A percentile compares a stretch with the other conserved stretches of the same genome.
phyloP scores from a whole-genome alignment of 306 rosid genomes.

The Casuarina glauca region DNA sequence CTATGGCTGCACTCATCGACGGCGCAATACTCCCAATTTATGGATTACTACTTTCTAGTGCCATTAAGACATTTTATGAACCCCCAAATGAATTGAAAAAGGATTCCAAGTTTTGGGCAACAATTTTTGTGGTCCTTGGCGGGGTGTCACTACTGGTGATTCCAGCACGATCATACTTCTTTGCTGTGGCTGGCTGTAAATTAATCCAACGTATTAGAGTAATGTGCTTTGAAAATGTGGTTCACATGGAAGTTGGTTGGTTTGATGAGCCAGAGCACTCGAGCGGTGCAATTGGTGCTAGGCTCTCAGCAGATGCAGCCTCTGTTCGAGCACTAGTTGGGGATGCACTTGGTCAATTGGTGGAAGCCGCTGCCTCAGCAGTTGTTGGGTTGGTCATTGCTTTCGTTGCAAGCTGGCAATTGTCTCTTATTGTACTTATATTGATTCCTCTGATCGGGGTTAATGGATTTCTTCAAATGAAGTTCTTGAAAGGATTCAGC shows the following conservation, averaged over 20 bases:
- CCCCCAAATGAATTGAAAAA: constrained; percentile 51
- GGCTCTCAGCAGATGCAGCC: constrained; percentile 88
- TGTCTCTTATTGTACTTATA: constrained; percentile 61
- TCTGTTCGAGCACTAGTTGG: constrained; percentile 77
- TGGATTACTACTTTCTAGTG: constrained; percentile 57
- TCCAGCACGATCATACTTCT: constrained; percentile 60
- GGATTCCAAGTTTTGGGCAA: constrained; percentile 73
- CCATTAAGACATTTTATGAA: constrained; percentile 63
- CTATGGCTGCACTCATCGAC: constrained; percentile 49
- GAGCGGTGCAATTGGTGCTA: constrained; percentile 76
- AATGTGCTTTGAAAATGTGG: constrained; percentile 70
- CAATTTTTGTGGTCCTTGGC: constrained; percentile 59
- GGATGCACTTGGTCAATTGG: constrained; percentile 59
- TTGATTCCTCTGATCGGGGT: constrained; percentile 67
- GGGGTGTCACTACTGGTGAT: constrained; percentile 39
- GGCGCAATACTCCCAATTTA: constrained; percentile 68
- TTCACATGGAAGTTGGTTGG: constrained; percentile 84
- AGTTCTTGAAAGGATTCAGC: constrained; percentile 83
- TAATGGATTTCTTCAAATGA: constrained; percentile 63
- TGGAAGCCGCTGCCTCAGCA: constrained; percentile 56
- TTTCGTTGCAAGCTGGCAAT: constrained; percentile 65
- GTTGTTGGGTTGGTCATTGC: constrained; percentile 77
- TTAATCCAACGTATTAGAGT: constrained; percentile 71
- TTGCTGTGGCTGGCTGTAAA: constrained; percentile 74
- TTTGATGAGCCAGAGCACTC: constrained; percentile 82